Evolutionary conservation across 805 yeast genomes (phyloP).

Genomic region (Candida morakotiae): DNA sequence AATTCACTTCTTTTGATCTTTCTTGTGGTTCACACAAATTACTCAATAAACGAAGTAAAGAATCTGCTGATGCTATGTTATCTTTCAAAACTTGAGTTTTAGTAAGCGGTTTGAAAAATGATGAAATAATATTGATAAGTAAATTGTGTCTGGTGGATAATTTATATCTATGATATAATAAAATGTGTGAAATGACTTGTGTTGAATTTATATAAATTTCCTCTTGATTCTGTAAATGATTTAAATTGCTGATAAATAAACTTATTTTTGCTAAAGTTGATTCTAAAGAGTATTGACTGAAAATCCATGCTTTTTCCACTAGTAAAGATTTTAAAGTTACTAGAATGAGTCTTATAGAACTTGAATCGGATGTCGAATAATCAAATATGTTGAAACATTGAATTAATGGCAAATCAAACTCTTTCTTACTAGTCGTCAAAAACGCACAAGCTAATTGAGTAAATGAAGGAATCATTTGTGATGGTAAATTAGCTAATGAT

Average conservation of each 20-base stretch:
- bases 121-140: conserved; percentile 44
- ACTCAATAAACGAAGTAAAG: conserved; percentile 54
- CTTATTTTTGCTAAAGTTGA: conserved; percentile 38
- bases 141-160: conserved; percentile 72
- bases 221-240: neutral
- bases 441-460: conserved; percentile 19
- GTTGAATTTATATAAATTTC: conserved; percentile 37
- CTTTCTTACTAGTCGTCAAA: conserved; percentile 12
- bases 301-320: conserved; percentile 48
- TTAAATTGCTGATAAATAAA: conserved; percentile 10
- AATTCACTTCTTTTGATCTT: conserved; percentile 14
- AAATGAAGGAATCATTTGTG: conserved; percentile 11
- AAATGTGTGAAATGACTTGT: conserved; percentile 52
- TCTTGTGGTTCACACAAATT: conserved; percentile 72
- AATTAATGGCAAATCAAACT: conserved; percentile 26
- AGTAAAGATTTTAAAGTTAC: conserved; percentile 36
- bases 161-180: conserved; percentile 67
- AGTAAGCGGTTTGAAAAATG: conserved; percentile 46
- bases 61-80: conserved; percentile 35
- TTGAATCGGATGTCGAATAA: conserved; percentile 4
- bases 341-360: conserved; percentile 11
- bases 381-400: conserved; percentile 14
- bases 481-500: conserved; percentile 14
- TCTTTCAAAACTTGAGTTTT: conserved; percentile 8
- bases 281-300: conserved; percentile 68